These are phyloP conservation scores for Sporothrix schenckii DNA, from an alignment of 2,329 filamentous ascomycete genomes.

Conservation along the genomic window DNA sequence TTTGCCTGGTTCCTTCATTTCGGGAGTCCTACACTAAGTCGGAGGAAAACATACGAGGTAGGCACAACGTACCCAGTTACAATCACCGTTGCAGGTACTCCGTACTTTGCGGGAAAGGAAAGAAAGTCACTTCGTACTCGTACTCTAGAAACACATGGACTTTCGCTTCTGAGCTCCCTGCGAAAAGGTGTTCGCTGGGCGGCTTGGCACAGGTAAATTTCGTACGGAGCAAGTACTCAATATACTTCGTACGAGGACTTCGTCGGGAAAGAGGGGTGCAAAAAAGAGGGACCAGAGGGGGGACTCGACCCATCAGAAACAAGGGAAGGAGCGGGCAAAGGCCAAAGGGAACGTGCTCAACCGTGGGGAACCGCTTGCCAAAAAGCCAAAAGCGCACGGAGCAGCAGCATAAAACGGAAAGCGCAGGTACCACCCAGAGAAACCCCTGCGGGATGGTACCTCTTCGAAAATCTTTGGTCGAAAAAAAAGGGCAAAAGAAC, in stretches of 20 bases:
- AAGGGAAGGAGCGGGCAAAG: conserved; percentile 11
- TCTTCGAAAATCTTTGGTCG: background rate
- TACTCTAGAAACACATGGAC: no score
- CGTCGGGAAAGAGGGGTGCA: conserved; percentile 13
- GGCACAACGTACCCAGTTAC: background rate
- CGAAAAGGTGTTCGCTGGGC: background rate
- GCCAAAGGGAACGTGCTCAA: background rate
- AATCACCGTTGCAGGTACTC: background rate
- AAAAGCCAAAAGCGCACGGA: conserved; percentile 13
- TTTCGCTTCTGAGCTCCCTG: no score
- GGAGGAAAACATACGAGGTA: background rate
- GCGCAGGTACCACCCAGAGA: background rate
- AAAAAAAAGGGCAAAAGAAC: no score
- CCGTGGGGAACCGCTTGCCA: background rate
- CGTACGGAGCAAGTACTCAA: background rate
- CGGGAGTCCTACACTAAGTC: background rate
- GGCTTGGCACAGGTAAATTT: background rate
- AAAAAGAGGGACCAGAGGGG: background rate
- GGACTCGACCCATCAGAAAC: background rate
- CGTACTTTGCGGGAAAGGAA: no score
- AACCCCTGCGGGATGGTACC: background rate
- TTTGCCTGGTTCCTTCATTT: conserved; percentile 21
- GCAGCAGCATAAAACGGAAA: conserved; percentile 2
- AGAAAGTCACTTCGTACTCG: no score
- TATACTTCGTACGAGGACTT: background rate